Evolutionary conservation across 805 yeast species (phyloP), one percentile per base, ranked within the genome.

Genomic region (Candida verbasci): DNA sequence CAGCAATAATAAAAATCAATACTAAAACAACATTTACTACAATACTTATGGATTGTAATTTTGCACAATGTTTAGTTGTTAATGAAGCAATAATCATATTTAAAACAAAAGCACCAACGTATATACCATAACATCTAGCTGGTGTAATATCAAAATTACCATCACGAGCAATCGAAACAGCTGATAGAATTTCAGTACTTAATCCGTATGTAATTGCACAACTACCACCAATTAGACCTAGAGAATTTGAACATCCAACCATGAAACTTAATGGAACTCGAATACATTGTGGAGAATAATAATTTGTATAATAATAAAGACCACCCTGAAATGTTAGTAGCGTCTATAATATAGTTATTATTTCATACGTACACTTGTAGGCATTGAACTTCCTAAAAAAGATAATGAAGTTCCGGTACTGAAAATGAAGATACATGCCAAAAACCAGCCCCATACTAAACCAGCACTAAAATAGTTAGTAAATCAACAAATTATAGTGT

Each of bases 401-500:
- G 82, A 66, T 77, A 82, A 72, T 14, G 80, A 65, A 8, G 72
- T 44, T 17, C 85, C 86, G 11, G 77, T 70, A 10, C 68, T 50
- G 38, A 79, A 48, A 39, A 81, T 77, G 47, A 78, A 74, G n/a
- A 63, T 40, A 3, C 76, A 66, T 20, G 83, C 70, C 10, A 76
- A 48, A 29, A 77, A 55, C 88, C 88, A 82, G 33, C 84, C 82
- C 87, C 87, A 82, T 4, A 80, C 62, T 37, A 78, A 65, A n/a
- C 80, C 79, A 7, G 69, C 76, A 0, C 83, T 76, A n/a, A n/a
- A n/a, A n/a, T n/a, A n/a, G n/a, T n/a, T n/a, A n/a, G n/a, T n/a
- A n/a, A n/a, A n/a, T n/a, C n/a, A n/a, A n/a, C n/a, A n/a, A n/a
- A n/a, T n/a, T n/a, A n/a, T n/a, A n/a, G n/a, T n/a, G n/a, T n/a